phyloP scores from a whole-genome alignment of 805 yeast genomes.

The Myxozyma neotropica region DNA sequence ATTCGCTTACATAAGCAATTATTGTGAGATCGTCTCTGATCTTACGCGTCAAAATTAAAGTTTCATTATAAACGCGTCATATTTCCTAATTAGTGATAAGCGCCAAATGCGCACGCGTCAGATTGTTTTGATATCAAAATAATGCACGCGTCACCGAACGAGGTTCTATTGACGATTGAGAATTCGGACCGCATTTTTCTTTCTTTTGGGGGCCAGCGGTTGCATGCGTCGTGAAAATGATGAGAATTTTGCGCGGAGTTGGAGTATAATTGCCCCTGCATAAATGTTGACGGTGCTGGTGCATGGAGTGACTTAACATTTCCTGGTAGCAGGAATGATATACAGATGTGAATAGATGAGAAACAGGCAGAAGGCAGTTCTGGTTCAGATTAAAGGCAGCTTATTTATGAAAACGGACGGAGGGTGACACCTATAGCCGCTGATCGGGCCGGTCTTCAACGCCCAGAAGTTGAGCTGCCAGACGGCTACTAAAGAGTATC shows the following conservation, averaged over 20 bases:
- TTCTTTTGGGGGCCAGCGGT: not conserved
- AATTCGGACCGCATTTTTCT: not conserved
- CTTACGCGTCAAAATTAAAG: not conserved
- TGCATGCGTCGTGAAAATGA: not conserved
- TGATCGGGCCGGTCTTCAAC: no score
- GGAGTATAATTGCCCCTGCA: constrained; percentile 3
- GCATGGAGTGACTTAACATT: no score
- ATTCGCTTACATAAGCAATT: not conserved
- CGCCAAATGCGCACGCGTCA: not conserved
- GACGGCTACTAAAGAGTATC: no score
- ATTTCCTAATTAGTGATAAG: constrained; percentile 2
- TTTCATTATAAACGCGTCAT: constrained; percentile 1
- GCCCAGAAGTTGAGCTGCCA: no score
- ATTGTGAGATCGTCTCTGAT: not conserved
- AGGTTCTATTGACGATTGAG: not conserved
- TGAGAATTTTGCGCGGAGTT: not conserved
- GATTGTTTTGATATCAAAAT: not conserved
- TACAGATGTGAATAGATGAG: not conserved
- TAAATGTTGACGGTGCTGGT: not conserved
- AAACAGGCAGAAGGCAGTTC: no score
- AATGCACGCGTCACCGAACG: not conserved
- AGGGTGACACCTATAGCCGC: no score
- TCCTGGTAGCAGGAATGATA: not conserved
- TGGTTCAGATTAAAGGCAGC: no score
- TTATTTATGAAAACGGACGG: no score